Percentiles rank a stretch among this genome's conserved stretches.
phyloP scores from a whole-genome alignment of 495 filamentous ascomycete genomes.

The Hyaloscypha variabilis region DNA sequence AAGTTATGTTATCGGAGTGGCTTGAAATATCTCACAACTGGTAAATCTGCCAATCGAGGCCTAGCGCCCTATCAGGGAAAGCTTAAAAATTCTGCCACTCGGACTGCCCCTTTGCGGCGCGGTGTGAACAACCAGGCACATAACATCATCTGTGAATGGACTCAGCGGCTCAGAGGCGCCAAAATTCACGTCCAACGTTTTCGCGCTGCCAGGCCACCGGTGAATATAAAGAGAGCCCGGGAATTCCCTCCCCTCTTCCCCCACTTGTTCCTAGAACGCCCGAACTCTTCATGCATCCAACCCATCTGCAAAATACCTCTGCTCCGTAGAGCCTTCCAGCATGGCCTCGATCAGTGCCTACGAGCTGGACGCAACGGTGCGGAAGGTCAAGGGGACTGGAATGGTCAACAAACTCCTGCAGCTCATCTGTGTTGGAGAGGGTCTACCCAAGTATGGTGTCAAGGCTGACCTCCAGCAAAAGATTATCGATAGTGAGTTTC shows the following conservation, averaged over 20 bases:
- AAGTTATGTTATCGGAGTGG: neutral
- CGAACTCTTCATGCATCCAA: slow-evolving; percentile 16
- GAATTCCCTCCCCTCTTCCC: neutral
- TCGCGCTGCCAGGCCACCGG: neutral
- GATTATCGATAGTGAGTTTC: slow-evolving; percentile 72
- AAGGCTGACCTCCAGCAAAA: slow-evolving; percentile 79
- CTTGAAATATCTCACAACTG: neutral
- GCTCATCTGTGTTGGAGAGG: slow-evolving; percentile 68
- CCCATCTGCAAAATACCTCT: neutral
- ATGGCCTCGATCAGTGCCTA: slow-evolving; percentile 31
- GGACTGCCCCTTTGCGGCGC: slow-evolving; percentile 5
- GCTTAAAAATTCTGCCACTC: neutral
- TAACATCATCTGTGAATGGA: neutral
- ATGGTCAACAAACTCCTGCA: slow-evolving; percentile 73
- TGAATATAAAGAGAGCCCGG: neutral
- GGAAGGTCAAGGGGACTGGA: slow-evolving; percentile 34
- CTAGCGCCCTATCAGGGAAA: neutral
- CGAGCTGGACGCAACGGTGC: slow-evolving; percentile 46
- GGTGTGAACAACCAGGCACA: slow-evolving; percentile 1
- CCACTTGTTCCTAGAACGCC: neutral
- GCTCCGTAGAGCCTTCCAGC: slow-evolving; percentile 2
- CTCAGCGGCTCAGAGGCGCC: neutral
- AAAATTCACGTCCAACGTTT: neutral
- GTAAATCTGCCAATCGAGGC: neutral
- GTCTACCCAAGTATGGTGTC: slow-evolving; percentile 72